Evolutionary conservation across 768 basidiomycete genomes (phyloP).

Genomic region (Mycena capillaripes): DNA sequence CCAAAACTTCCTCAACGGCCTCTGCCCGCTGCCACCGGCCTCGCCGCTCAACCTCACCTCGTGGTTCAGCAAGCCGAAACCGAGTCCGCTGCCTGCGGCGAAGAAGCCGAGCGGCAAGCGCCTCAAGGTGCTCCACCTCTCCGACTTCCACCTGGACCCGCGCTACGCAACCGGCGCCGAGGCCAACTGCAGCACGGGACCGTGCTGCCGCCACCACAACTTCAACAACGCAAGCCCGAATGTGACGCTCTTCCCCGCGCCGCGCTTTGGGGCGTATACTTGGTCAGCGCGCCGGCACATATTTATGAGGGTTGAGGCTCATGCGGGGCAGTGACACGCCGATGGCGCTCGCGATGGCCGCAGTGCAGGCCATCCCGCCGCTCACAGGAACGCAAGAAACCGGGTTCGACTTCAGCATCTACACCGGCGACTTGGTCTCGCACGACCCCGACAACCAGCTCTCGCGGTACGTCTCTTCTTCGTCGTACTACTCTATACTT

Average conservation of each 20-base stretch:
- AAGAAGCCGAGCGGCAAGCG: conserved; percentile 74
- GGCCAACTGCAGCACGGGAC: conserved; percentile 76
- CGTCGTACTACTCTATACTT: too few relatives aligned
- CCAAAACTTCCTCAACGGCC: conserved; percentile 34
- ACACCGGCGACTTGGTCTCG: conserved; percentile 81
- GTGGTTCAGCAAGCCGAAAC: conserved; percentile 87
- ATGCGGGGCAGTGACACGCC: too few relatives aligned
- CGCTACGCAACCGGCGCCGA: conserved; percentile 79
- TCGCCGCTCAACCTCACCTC: conserved; percentile 71
- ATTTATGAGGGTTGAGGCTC: too few relatives aligned
- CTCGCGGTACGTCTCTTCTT: conserved; percentile 9
- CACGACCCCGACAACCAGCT: conserved; percentile 79
- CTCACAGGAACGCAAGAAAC: conserved; percentile 71
- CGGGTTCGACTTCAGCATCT: conserved; percentile 77
- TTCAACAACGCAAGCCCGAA: conserved; percentile 67
- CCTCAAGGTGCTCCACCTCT: conserved; percentile 82
- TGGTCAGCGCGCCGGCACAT: too few relatives aligned
- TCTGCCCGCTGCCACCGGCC: conserved; percentile 70
- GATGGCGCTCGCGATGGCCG: conserved; percentile 69
- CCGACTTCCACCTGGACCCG: conserved; percentile 84
- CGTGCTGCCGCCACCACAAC: conserved; percentile 74
- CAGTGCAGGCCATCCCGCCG: conserved; percentile 75
- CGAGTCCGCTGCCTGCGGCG: conserved; percentile 70
- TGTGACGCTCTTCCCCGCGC: conserved; percentile 67
- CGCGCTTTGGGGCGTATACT: conserved; percentile 74